Evolutionary conservation across 2,329 filamentous ascomycete genomes (phyloP).

Genomic region (Annulohypoxylon truncatum): DNA sequence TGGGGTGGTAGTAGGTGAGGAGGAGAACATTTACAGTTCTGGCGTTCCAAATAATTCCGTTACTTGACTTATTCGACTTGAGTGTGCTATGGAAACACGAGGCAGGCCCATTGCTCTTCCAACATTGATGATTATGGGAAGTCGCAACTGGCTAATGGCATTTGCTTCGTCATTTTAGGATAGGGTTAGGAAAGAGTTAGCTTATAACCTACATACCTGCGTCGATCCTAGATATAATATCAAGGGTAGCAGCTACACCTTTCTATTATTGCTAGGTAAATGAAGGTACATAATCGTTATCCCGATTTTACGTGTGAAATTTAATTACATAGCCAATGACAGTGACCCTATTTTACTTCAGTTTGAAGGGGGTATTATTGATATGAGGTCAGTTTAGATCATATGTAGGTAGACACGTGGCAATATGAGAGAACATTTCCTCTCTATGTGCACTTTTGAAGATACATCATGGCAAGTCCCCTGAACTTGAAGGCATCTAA

Average conservation of each 20-base stretch:
- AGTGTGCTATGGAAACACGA: neutral
- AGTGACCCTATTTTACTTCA: no score
- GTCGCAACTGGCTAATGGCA: neutral
- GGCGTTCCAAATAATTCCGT: neutral
- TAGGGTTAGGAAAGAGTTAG: slow-evolving; percentile 12
- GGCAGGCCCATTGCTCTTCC: neutral
- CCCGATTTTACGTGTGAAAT: neutral
- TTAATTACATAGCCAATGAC: neutral
- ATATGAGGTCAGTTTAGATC: no score
- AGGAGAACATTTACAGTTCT: slow-evolving; percentile 1
- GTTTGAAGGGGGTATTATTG: no score
- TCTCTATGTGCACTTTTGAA: no score
- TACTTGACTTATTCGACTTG: neutral
- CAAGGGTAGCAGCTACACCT: neutral
- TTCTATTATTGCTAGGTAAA: neutral
- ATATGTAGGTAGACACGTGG: no score
- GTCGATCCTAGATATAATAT: neutral
- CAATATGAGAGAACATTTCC: no score
- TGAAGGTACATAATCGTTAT: neutral
- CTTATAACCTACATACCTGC: neutral
- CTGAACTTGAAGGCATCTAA: no score
- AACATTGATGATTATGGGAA: neutral
- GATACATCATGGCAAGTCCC: no score
- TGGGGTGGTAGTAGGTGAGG: slow-evolving; percentile 10
- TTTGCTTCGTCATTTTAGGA: neutral